Percentiles rank a stretch among this genome's conserved stretches.
Conservation (phyloP, 2,329 filamentous ascomycete genomes). For the Aureobasidium lini region DNA sequence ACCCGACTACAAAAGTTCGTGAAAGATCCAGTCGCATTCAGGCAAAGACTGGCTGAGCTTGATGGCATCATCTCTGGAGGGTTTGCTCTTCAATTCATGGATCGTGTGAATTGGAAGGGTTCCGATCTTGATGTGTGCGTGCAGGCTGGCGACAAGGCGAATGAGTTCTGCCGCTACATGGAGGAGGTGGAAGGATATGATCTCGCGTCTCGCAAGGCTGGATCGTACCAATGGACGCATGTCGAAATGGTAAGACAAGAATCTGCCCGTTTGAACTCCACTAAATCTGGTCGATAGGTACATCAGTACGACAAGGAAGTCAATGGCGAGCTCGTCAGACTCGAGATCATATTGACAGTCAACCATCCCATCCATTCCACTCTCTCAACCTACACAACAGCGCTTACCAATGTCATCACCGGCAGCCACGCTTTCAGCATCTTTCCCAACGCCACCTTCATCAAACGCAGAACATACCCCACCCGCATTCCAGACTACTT, state of each 20-base stretch:
- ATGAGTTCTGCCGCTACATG: conserved; percentile 1
- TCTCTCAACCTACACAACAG: conserved; percentile 9
- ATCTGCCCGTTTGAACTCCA: neutral
- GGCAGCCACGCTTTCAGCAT: conserved; percentile 1
- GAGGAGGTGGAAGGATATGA: conserved; percentile 11
- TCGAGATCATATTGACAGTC: neutral
- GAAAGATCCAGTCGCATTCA: neutral
- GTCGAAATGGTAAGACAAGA: neutral
- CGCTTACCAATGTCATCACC: conserved; percentile 4
- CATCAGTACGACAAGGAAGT: conserved; percentile 6
- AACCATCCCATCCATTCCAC: neutral
- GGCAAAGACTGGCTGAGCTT: neutral
- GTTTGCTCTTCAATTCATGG: conserved; percentile 9
- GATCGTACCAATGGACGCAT: conserved; percentile 6
- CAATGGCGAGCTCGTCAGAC: neutral
- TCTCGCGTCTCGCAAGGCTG: neutral
- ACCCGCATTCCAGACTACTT: conserved; percentile 10
- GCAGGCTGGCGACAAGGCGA: neutral
- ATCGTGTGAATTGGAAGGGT: neutral
- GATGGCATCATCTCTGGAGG: conserved; percentile 10
- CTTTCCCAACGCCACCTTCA: conserved; percentile 4
- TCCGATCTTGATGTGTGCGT: conserved; percentile 10
- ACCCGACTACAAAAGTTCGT: neutral
- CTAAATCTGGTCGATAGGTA: neutral
- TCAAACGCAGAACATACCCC: neutral